phyloP scores from a whole-genome alignment of 306 rosid species.

The Malus orientalis region DNA sequence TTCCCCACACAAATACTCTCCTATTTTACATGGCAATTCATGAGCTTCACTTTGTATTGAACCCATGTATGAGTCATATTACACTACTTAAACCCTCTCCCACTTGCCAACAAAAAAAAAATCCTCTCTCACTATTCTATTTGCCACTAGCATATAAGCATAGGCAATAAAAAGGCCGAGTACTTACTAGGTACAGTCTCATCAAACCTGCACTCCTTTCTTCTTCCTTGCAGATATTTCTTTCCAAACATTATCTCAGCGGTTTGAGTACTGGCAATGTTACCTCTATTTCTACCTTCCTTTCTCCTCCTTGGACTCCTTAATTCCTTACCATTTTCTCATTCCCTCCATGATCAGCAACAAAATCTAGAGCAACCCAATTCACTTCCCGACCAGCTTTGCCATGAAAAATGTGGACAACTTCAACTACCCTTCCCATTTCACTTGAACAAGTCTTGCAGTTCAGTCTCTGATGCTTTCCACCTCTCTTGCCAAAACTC shows the following conservation, averaged over 20 bases:
- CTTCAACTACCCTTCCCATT: constrained; percentile 72
- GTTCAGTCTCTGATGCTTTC: constrained; percentile 43
- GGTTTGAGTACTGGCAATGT: constrained; percentile 32
- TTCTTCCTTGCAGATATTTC: background rate
- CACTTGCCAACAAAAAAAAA: background rate
- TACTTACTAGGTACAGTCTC: background rate
- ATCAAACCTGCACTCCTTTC: constrained; percentile 1
- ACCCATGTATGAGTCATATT: background rate
- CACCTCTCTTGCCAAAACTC: constrained; percentile 62
- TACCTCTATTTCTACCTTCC: constrained; percentile 7
- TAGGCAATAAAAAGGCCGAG: background rate
- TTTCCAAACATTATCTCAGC: constrained; percentile 7
- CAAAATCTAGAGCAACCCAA: constrained; percentile 12
- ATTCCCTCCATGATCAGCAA: constrained; percentile 29
- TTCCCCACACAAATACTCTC: background rate
- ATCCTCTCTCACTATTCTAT: background rate
- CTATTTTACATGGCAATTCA: constrained; percentile 6
- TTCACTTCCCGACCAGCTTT: constrained; percentile 17
- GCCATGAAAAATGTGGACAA: constrained; percentile 66
- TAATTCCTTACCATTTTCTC: constrained; percentile 27
- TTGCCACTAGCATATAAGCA: background rate
- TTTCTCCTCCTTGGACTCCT: constrained; percentile 19
- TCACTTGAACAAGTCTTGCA: constrained; percentile 56
- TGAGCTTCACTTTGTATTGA: constrained; percentile 7
- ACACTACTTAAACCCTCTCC: background rate